A percentile compares a stretch with the other conserved stretches of the same genome.
Evolutionary conservation across 2,329 filamentous ascomycete species (phyloP).

Genomic region (Fusarium agapanthi): DNA sequence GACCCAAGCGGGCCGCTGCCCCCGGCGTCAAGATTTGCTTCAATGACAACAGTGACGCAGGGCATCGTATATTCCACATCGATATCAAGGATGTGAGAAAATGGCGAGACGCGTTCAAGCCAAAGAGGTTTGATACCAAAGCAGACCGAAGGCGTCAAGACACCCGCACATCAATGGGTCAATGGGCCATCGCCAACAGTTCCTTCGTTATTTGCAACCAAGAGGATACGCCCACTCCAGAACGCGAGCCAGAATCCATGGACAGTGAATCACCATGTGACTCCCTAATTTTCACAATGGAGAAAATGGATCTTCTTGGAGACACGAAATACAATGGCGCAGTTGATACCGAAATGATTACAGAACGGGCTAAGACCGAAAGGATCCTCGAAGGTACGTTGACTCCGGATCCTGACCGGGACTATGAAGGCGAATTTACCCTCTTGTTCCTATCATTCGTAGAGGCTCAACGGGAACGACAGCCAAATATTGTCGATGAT

Average conservation of each 20-base stretch:
- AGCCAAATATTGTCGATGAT: background rate
- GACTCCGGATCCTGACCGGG: background rate
- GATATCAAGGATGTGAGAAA: slow-evolving; percentile 6
- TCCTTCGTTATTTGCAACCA: background rate
- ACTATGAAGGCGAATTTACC: slow-evolving; percentile 5
- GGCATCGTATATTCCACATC: background rate
- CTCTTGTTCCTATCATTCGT: background rate
- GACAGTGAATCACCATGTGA: background rate
- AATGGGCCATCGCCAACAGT: background rate
- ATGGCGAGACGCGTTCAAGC: slow-evolving; percentile 8
- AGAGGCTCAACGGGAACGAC: background rate
- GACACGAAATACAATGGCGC: background rate
- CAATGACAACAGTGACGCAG: background rate
- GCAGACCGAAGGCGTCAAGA: background rate
- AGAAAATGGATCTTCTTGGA: background rate
- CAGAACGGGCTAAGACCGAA: slow-evolving; percentile 4
- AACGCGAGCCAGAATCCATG: background rate
- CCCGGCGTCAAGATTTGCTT: slow-evolving; percentile 9
- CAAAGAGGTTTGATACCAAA: background rate
- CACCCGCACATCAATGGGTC: background rate
- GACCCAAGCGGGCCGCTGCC: no score
- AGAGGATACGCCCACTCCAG: background rate
- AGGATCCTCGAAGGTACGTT: slow-evolving; percentile 21
- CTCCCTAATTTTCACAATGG: background rate
- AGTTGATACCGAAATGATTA: background rate